Percentiles rank a stretch among this genome's conserved stretches.
phyloP scores from a whole-genome alignment of 345 rosid genomes.

The Diplotaxis tenuifolia region DNA sequence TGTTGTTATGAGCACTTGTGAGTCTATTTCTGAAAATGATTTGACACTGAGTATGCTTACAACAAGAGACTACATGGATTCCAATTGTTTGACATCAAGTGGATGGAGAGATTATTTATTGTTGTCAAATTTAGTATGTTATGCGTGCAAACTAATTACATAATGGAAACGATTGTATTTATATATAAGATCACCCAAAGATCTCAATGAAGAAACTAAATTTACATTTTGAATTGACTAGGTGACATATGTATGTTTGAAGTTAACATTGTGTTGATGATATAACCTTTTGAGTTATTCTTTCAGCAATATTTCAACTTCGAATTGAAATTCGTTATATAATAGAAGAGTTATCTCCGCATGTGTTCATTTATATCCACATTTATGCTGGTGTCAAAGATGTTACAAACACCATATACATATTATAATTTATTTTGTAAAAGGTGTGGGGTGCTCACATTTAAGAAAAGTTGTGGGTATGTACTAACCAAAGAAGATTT shows the following conservation, averaged over 20 bases:
- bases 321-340: background rate
- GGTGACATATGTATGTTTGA: background rate
- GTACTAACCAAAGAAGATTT: constrained; percentile 2
- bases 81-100: background rate
- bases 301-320: constrained; percentile 7
- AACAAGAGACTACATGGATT: background rate
- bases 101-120: background rate
- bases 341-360: background rate
- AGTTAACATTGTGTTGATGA: background rate
- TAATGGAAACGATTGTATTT: background rate
- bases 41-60: background rate
- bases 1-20: too few relatives aligned
- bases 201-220: background rate
- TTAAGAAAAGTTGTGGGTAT: constrained; percentile 17
- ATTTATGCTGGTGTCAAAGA: constrained; percentile 7
- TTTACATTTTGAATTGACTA: background rate
- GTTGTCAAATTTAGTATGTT: background rate
- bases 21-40: background rate
- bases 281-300: background rate
- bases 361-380: constrained; percentile 17
- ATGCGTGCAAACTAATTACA: background rate
- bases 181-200: background rate
- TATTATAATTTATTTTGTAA: background rate
- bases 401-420: constrained; percentile 14
- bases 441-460: constrained; percentile 10